Base-by-base conservation (phyloP, 495 filamentous ascomycete species). In the Astrocystis sublimbata region DNA sequence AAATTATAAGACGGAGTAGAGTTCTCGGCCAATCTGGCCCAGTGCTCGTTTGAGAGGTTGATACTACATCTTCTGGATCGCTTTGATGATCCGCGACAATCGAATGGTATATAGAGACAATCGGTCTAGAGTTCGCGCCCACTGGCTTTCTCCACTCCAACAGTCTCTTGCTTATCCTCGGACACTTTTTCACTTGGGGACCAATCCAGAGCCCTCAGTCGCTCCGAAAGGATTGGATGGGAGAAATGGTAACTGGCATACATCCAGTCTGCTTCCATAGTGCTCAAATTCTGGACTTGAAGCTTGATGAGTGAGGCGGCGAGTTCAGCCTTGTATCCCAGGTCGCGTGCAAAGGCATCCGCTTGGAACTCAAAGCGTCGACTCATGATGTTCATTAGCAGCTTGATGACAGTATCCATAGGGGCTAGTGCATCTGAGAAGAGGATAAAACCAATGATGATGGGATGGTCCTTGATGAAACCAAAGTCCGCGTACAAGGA, bases 211-310 rank as follows among this genome's bases (percentile, higher is more conserved):
- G 93, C 94, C 77, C 88, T 91, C 65, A 98, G 79, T 64, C 94
- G 85, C 82, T 98, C 96, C 7, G 92, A 88, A 57, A 98, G 83
- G 65, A 98, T 98, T 1, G 94, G 94, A 76, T 98, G 94, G 7
- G 92, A 97, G 83, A 93, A 96, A 78, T 98, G 91, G 79, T 98
- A 98, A 79, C 88, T 93, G 26, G 96, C 92, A 75, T 97, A 98
- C 79, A 97, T 83, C 89, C 89, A 96, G 74, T 98, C 96, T 41
- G 94, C 94, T 73, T 98, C 96, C 93, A 98, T 97, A 59, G 90
- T 96, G 78, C 91, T 93, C 59, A 98, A 82, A 70, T 98, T 98
- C 78, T 98, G 92, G 73, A 97, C 91, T 75, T 98, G 94, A 40
- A 98, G 89, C 79, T 98, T 98, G 77, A 98, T 90, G 62, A 98